These are phyloP conservation scores for Fusarium liriodendri DNA, from an alignment of 2,329 filamentous ascomycete genomes.

Conservation along the genomic window DNA sequence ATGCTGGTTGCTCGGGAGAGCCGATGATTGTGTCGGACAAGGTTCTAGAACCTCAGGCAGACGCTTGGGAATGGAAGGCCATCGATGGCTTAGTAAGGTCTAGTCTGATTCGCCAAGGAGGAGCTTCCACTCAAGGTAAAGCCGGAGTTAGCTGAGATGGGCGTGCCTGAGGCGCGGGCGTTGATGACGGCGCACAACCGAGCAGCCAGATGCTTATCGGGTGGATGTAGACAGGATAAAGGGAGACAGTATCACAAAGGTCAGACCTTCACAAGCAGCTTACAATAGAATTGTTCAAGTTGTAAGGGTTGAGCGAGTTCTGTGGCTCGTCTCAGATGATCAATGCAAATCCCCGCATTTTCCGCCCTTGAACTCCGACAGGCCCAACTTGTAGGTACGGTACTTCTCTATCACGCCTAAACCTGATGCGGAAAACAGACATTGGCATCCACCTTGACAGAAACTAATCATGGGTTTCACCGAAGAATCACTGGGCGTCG, in stretches of 20 bases:
- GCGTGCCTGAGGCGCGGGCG: neutral
- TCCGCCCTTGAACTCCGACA: neutral
- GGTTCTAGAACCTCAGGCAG: slow-evolving; percentile 25
- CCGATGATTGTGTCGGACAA: slow-evolving; percentile 13
- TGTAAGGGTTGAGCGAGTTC: neutral
- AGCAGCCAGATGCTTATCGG: neutral
- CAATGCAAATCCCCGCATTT: slow-evolving; percentile 18
- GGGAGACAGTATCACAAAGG: neutral
- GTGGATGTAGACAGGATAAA: neutral
- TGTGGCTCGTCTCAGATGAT: slow-evolving; percentile 4
- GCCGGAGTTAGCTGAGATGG: slow-evolving; percentile 2
- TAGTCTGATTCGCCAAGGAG: slow-evolving; percentile 2
- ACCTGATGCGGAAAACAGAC: slow-evolving; percentile 19
- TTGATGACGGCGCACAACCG: neutral
- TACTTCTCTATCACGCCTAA: neutral
- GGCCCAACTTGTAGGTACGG: neutral
- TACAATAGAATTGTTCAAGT: neutral
- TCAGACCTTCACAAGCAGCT: neutral
- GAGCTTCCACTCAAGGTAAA: neutral
- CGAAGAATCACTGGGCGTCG: neutral
- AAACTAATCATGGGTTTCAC: slow-evolving; percentile 1
- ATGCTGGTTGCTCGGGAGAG: slow-evolving; percentile 2
- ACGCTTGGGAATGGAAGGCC: slow-evolving; percentile 5
- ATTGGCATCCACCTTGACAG: slow-evolving; percentile 10
- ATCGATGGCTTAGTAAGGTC: slow-evolving; percentile 30